phyloP scores from a whole-genome alignment of 805 yeast species.

The Kodamaea sagamina region DNA sequence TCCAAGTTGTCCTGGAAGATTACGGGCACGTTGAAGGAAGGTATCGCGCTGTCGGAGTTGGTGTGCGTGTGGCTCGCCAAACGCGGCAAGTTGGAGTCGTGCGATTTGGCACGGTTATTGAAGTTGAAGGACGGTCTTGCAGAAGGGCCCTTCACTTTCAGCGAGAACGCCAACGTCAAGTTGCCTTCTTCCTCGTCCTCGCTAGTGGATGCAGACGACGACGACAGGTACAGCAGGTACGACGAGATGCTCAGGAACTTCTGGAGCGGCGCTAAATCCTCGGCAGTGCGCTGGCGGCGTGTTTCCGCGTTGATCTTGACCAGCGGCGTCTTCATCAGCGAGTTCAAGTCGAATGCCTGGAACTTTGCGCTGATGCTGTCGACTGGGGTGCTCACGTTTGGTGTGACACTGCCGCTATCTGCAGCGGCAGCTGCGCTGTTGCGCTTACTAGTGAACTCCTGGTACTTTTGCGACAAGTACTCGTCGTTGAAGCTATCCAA shows the following conservation, averaged over 20 bases:
- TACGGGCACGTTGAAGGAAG: conserved; percentile 30
- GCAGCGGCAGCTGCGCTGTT: background rate
- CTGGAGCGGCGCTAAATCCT: conserved; percentile 25
- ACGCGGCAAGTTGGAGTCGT: conserved; percentile 42
- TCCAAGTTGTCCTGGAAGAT: conserved; percentile 34
- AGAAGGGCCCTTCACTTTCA: conserved; percentile 34
- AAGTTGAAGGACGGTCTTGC: conserved; percentile 37
- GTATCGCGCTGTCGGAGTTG: conserved; percentile 11
- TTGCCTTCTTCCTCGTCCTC: conserved; percentile 46
- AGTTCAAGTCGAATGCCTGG: conserved; percentile 36
- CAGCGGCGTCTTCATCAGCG: conserved; percentile 33
- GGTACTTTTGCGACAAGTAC: conserved; percentile 43
- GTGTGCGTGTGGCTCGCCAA: conserved; percentile 18
- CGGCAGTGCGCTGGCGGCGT: conserved; percentile 15
- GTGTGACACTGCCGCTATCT: conserved; percentile 1
- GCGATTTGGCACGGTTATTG: conserved; percentile 40
- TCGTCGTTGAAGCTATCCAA: conserved; percentile 69
- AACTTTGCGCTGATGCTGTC: conserved; percentile 35
- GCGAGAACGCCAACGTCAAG: conserved; percentile 46
- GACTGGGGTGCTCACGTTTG: conserved; percentile 2
- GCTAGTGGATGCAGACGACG: conserved; percentile 20
- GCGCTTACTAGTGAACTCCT: conserved; percentile 28
- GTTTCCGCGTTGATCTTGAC: conserved; percentile 7
- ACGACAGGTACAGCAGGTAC: conserved; percentile 14
- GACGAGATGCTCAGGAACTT: conserved; percentile 13